These are phyloP conservation scores for Kluyveromyces lactis DNA, from an alignment of 805 yeast genomes.

Conservation along the genomic window DNA sequence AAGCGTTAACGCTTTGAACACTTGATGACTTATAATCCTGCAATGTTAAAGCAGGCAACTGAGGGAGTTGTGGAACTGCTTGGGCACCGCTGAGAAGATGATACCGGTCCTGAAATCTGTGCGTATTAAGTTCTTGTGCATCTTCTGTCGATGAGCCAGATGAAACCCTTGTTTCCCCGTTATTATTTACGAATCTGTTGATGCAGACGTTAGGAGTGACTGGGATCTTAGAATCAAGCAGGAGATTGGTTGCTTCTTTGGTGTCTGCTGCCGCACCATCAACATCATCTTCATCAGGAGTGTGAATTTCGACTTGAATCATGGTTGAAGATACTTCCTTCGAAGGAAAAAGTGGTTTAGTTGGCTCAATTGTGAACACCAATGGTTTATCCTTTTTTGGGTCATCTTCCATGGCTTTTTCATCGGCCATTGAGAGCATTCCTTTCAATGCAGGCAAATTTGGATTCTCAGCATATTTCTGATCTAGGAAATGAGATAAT, in stretches of 20 bases:
- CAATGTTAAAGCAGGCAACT: slow-evolving; percentile 2
- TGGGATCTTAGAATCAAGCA: slow-evolving; percentile 18
- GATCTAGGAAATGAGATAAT: slow-evolving; percentile 12
- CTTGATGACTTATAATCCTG: slow-evolving; percentile 5
- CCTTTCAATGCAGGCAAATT: slow-evolving; percentile 12
- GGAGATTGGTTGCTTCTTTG: slow-evolving; percentile 5
- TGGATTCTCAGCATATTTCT: slow-evolving; percentile 2
- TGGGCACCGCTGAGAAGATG: slow-evolving; percentile 9
- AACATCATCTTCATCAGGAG: slow-evolving; percentile 6
- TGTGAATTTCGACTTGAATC: slow-evolving; percentile 8
- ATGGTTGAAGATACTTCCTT: slow-evolving; percentile 1
- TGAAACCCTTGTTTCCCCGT: slow-evolving; percentile 14
- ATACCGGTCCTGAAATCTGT: slow-evolving; percentile 12
- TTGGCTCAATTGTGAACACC: slow-evolving; percentile 15
- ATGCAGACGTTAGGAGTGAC: slow-evolving; percentile 19
- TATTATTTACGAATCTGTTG: slow-evolving; percentile 12
- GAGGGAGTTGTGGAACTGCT: neutral
- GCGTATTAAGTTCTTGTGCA: slow-evolving; percentile 16
- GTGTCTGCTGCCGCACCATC: slow-evolving; percentile 7
- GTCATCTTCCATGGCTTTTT: slow-evolving; percentile 4
- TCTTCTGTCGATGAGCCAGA: slow-evolving; percentile 22
- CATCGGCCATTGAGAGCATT: slow-evolving; percentile 13
- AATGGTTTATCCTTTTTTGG: slow-evolving; percentile 3
- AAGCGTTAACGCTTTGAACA: slow-evolving; percentile 8
- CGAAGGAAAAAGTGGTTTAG: slow-evolving; percentile 16